Evolutionary conservation across 331 rosid species (phyloP), one percentile per base, ranked within the genome.

Genomic region (Prunus yedoensis): DNA sequence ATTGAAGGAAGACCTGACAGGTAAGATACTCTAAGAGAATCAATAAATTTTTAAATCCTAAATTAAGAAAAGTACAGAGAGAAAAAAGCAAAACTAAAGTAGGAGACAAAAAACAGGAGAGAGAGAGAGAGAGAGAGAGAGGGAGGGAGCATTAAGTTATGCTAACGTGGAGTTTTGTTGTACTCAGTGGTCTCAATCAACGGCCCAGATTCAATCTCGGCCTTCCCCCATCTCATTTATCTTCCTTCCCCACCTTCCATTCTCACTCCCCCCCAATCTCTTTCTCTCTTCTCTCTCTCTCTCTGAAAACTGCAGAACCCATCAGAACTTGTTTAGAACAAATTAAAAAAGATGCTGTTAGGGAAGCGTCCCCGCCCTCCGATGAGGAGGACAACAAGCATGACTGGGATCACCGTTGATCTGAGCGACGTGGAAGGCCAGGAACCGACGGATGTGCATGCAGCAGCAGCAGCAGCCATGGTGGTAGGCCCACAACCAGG

Each of bases 331-430:
- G 9, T 38, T 38, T 38, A 27, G 53, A 71, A 64, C 8, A 27
- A 61, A 8, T 61, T 32, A 15, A 57, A 9, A 46, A 65, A 51
- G 43, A 38, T 93, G 98, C 16, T 91, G 77, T 64, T 91, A 2
- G 89, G 97, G 76, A 93, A 93, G 83, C 90, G 95, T 62, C 81
- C 87, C 13, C 72, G 91, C 4, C 82, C 86, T 6, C 74, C 89
- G 18, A 61, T 93, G 53, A 83, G 28, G 82, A 88, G 97, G 86
- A 93, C 97, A 20, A 79, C 83, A 3, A 93, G 98, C 82, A 81
- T 87, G 89, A 81, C 81, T 1, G 90, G 92, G n/a, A 74, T 93
- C 67, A 78, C 80, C 54, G 54, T 74, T 1, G 95, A 89, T 77
- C 67, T 35, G 7, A 76, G 45, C 70, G 60, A 62, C 70, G 68